Evolutionary conservation across 192 early-diverging fungal species (phyloP).

Genomic region (Backusella tuberculispora): DNA sequence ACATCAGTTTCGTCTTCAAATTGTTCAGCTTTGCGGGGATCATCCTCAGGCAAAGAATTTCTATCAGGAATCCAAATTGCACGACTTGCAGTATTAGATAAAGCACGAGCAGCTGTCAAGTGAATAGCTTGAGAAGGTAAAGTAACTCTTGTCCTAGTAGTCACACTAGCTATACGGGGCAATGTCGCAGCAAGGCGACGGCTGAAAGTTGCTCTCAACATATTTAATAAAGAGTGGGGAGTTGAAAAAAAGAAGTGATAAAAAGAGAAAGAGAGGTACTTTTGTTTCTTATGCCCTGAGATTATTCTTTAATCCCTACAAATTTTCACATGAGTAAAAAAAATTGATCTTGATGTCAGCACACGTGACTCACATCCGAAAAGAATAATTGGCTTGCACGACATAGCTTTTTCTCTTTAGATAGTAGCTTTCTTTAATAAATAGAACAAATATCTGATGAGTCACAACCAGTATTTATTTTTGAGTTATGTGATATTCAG

Average conservation of each 20-base stretch:
- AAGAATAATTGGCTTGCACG: conserved; percentile 2
- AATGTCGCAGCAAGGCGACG: not conserved
- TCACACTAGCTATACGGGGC: not conserved
- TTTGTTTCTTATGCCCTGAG: conserved; percentile 14
- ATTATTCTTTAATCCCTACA: conserved; percentile 22
- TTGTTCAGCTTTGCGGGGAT: conserved; percentile 58
- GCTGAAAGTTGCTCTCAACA: not conserved
- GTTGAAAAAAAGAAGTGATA: conserved; percentile 6
- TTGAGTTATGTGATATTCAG: not conserved
- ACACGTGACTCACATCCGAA: conserved; percentile 18
- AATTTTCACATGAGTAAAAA: conserved; percentile 23
- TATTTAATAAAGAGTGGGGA: conserved; percentile 7
- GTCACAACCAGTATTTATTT: not conserved
- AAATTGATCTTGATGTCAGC: conserved; percentile 20
- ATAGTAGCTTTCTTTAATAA: not conserved
- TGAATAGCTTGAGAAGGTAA: conserved; percentile 13
- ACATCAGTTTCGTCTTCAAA: conserved; percentile 92
- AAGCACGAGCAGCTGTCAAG: conserved; percentile 6
- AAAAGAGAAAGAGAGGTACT: conserved; percentile 19
- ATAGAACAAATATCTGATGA: not conserved
- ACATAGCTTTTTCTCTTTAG: not conserved
- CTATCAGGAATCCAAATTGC: conserved; percentile 43
- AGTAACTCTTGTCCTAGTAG: not conserved
- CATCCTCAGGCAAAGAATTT: conserved; percentile 42
- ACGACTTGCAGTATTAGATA: conserved; percentile 11